phyloP scores from a whole-genome alignment of 2,329 filamentous ascomycete species.

The Claviceps sp. region DNA sequence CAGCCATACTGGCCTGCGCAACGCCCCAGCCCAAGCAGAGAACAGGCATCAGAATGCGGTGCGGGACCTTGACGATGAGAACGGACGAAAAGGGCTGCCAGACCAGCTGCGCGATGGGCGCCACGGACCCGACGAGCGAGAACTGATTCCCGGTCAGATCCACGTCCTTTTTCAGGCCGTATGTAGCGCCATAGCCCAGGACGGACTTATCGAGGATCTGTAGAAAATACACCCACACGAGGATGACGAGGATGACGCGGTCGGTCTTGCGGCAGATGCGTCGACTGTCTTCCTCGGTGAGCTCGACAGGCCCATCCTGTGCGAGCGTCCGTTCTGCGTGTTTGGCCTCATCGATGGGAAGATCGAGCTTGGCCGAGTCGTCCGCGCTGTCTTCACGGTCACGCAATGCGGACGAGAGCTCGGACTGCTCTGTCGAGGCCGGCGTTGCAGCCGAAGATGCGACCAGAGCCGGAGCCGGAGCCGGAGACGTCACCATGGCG shows the following conservation, averaged over 20 bases:
- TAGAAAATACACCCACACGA: constrained; percentile 46
- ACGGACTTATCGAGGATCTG: constrained; percentile 47
- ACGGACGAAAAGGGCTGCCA: constrained; percentile 48
- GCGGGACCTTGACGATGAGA: constrained; percentile 48
- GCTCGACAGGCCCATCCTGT: constrained; percentile 1
- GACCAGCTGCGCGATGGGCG: constrained; percentile 44
- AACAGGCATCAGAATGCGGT: constrained; percentile 41
- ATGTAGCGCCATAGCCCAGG: constrained; percentile 44
- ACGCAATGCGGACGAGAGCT: no score
- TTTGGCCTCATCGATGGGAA: not conserved
- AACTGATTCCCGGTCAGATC: constrained; percentile 39
- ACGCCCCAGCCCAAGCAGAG: constrained; percentile 32
- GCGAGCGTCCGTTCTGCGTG: constrained; percentile 3
- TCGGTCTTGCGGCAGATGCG: constrained; percentile 50
- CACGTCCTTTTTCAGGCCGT: constrained; percentile 36
- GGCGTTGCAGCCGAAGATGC: no score
- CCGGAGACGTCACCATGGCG: no score
- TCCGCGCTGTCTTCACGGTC: no score
- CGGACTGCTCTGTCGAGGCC: no score
- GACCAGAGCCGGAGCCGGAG: no score
- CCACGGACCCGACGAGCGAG: constrained; percentile 43
- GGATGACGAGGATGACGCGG: constrained; percentile 38
- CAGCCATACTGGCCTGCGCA: constrained; percentile 31
- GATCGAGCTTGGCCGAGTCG: no score
- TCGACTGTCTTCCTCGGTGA: constrained; percentile 11